A percentile compares a stretch with the other conserved stretches of the same genome.
These are phyloP conservation scores for Aspergillus ochraceoroseus DNA, from an alignment of 2,329 filamentous ascomycete species.

Conservation along the genomic window DNA sequence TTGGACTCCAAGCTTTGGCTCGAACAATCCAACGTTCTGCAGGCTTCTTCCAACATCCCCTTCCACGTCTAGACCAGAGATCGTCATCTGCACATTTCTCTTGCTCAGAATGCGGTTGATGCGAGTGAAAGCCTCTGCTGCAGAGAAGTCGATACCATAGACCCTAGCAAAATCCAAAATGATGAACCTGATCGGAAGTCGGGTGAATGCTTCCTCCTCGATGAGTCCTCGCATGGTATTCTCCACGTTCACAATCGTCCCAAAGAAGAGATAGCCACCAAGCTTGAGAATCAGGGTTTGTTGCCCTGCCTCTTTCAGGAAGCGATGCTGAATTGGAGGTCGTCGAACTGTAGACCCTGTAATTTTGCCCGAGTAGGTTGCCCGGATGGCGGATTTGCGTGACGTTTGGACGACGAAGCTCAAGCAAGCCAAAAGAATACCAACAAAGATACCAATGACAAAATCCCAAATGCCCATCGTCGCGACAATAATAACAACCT, in stretches of 20 bases:
- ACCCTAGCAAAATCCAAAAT: slow-evolving; percentile 86
- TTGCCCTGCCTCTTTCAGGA: slow-evolving; percentile 74
- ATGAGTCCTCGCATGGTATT: slow-evolving; percentile 77
- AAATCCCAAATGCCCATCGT: slow-evolving; percentile 98
- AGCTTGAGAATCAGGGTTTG: slow-evolving; percentile 92
- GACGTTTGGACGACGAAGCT: slow-evolving; percentile 90
- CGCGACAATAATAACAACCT: slow-evolving; percentile 79
- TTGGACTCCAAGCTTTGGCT: slow-evolving; percentile 66
- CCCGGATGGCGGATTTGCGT: slow-evolving; percentile 78
- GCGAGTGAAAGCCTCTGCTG: slow-evolving; percentile 88
- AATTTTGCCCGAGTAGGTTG: slow-evolving; percentile 82
- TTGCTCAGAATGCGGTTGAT: slow-evolving; percentile 78
- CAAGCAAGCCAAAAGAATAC: slow-evolving; percentile 84
- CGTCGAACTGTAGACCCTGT: slow-evolving; percentile 88
- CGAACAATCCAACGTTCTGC: slow-evolving; percentile 75
- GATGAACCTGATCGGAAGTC: slow-evolving; percentile 79
- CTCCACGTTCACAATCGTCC: slow-evolving; percentile 93
- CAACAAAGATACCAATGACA: slow-evolving; percentile 85
- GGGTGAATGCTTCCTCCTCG: slow-evolving; percentile 71
- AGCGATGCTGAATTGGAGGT: slow-evolving; percentile 82
- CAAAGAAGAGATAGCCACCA: slow-evolving; percentile 94
- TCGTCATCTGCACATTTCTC: slow-evolving; percentile 71
- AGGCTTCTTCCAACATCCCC: slow-evolving; percentile 72
- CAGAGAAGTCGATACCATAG: slow-evolving; percentile 90
- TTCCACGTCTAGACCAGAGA: slow-evolving; percentile 75